These are phyloP conservation scores for Leccinum variicolor DNA, from an alignment of 768 basidiomycete genomes.

Conservation along the genomic window DNA sequence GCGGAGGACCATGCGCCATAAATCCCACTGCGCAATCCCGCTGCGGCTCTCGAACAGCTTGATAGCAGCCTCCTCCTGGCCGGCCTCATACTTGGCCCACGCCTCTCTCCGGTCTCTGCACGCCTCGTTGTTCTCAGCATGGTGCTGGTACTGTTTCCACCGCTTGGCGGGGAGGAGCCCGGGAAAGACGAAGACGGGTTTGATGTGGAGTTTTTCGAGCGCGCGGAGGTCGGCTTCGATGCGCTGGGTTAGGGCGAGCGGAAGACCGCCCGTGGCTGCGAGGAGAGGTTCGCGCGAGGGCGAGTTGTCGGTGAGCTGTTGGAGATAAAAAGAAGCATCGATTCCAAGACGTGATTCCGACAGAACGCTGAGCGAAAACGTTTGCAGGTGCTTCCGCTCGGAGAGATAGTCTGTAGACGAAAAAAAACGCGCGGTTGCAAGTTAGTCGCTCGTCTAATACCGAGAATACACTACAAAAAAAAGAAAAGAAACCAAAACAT, in stretches of 20 bases:
- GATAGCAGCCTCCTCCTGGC: conserved; percentile 86
- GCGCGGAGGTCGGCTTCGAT: conserved; percentile 90
- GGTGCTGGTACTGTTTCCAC: conserved; percentile 53
- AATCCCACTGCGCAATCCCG: conserved; percentile 77
- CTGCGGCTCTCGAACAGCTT: conserved; percentile 77
- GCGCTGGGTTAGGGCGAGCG: conserved; percentile 79
- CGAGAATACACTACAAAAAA: background rate
- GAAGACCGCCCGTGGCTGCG: conserved; percentile 92
- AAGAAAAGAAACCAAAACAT: background rate
- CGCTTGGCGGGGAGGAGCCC: conserved; percentile 80
- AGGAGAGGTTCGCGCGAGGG: conserved; percentile 86
- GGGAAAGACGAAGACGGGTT: conserved; percentile 97
- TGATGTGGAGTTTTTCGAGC: conserved; percentile 90
- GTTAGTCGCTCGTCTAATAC: background rate
- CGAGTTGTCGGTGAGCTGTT: conserved; percentile 70
- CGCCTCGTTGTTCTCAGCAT: conserved; percentile 57
- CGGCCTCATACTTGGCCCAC: conserved; percentile 92
- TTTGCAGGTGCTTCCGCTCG: conserved; percentile 87
- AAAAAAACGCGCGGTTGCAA: background rate
- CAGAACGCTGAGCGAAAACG: conserved; percentile 74
- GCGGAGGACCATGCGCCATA: conserved; percentile 90
- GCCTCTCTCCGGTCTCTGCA: conserved; percentile 78
- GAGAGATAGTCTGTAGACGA: conserved; percentile 63
- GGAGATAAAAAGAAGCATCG: conserved; percentile 90
- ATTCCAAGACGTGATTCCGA: conserved; percentile 94